Conservation (phyloP, 1,284 basidiomycete species). For the Rhodotorula sp. region DNA sequence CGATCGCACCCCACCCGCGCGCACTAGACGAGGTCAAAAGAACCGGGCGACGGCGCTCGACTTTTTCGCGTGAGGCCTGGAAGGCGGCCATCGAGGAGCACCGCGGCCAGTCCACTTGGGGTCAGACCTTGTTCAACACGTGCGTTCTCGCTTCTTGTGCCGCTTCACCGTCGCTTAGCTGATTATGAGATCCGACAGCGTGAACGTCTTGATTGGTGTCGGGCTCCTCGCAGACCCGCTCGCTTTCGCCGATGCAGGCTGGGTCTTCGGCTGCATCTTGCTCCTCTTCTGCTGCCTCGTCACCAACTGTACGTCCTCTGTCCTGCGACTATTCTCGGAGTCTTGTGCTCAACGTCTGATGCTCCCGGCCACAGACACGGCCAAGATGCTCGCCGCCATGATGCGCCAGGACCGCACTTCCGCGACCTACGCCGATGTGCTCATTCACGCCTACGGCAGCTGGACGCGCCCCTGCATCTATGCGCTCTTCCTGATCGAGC, state of each 20-base stretch:
- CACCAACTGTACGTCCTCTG: constrained; percentile 75
- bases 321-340: not conserved
- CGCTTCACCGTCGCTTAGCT: not conserved
- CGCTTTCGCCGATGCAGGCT: constrained; percentile 83
- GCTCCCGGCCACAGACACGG: constrained; percentile 56
- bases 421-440: constrained; percentile 84
- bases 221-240: constrained; percentile 87
- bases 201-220: constrained; percentile 60
- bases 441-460: constrained; percentile 74
- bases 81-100: constrained; percentile 27
- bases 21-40: not conserved
- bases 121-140: constrained; percentile 71
- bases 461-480: constrained; percentile 68
- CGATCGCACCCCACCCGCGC: not conserved
- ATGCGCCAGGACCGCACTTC: constrained; percentile 70
- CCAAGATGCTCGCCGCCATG: constrained; percentile 76
- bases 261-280: constrained; percentile 72
- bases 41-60: constrained; percentile 2
- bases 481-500: constrained; percentile 57
- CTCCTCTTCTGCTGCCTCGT: constrained; percentile 75
- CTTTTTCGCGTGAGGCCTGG: constrained; percentile 31
- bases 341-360: too few species aligned
- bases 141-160: constrained; percentile 7
- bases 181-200: constrained; percentile 4
- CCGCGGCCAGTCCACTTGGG: constrained; percentile 39